phyloP scores from a whole-genome alignment of 768 basidiomycete genomes.

The Termitomyces sp. region DNA sequence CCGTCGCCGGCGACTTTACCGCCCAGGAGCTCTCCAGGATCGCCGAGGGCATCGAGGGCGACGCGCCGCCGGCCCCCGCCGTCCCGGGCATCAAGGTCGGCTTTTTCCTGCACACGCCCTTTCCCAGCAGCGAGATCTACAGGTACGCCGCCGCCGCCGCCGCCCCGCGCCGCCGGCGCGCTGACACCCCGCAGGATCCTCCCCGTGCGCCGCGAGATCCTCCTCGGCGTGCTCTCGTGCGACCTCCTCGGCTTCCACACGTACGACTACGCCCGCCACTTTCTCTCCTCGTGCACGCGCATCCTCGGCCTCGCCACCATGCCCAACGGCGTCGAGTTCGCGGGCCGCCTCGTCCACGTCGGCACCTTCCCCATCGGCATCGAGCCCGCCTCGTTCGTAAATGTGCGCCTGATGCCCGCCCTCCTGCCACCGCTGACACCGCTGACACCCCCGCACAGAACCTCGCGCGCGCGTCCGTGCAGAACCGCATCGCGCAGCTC shows the following conservation, averaged over 20 bases:
- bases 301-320: conserved; percentile 93
- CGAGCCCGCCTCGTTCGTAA: conserved; percentile 87
- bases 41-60: conserved; percentile 62
- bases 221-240: conserved; percentile 93
- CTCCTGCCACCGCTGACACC: neutral
- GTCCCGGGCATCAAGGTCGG: conserved; percentile 86
- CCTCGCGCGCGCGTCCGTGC: conserved; percentile 73
- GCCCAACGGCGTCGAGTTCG: conserved; percentile 97
- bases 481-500: conserved; percentile 71
- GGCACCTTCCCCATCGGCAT: conserved; percentile 99
- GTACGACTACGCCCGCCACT: conserved; percentile 99
- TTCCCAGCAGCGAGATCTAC: conserved; percentile 97
- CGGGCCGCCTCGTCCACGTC: conserved; percentile 91
- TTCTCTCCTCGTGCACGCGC: conserved; percentile 96
- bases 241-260: conserved; percentile 99
- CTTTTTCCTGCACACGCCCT: conserved; percentile 97
- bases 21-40: conserved; percentile 61
- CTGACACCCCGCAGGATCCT: conserved; percentile 58
- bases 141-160: conserved; percentile 43
- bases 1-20: conserved; percentile 50
- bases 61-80: conserved; percentile 34
- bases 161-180: too few species aligned
- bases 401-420: conserved; percentile 36
- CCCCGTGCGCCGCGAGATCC: conserved; percentile 93
- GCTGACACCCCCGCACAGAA: conserved; percentile 53